Percentiles rank a stretch among this genome's conserved stretches.
phyloP scores from a whole-genome alignment of 371 early-diverging fungal genomes.

The Phascolomyces articulosus region DNA sequence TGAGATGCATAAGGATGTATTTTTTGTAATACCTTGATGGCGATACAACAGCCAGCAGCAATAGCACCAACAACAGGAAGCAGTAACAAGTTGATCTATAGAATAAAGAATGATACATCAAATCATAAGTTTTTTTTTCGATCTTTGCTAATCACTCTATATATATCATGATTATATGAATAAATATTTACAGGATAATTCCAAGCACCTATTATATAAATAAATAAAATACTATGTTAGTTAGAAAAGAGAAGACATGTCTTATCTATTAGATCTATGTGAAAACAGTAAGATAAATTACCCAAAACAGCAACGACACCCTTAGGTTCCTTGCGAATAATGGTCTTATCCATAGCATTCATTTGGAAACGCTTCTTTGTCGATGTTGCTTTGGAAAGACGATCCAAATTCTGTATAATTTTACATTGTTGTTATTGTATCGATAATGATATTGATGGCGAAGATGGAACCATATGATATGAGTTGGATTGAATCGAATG shows the following conservation, averaged over 20 bases:
- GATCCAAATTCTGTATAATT: slow-evolving; percentile 37
- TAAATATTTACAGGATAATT: slow-evolving; percentile 76
- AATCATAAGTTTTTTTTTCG: background rate
- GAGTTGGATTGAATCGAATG: too few relatives aligned
- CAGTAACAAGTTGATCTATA: slow-evolving; percentile 61
- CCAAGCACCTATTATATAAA: slow-evolving; percentile 73
- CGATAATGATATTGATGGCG: background rate
- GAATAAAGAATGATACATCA: too few relatives aligned
- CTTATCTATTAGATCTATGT: too few relatives aligned
- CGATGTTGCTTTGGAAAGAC: slow-evolving; percentile 25
- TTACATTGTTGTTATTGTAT: background rate
- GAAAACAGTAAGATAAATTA: too few relatives aligned
- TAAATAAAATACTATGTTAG: background rate
- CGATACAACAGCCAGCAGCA: slow-evolving; percentile 89
- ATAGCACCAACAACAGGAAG: slow-evolving; percentile 86
- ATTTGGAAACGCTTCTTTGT: slow-evolving; percentile 39
- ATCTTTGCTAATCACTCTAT: background rate
- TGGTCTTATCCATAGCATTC: slow-evolving; percentile 41
- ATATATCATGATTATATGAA: background rate
- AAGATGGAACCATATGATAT: too few relatives aligned
- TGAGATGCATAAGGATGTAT: too few relatives aligned
- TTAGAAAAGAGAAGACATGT: too few relatives aligned
- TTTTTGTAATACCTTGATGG: slow-evolving; percentile 65
- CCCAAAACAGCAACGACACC: slow-evolving; percentile 78
- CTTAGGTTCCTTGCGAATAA: slow-evolving; percentile 67